Conservation (phyloP, 2,329 filamentous ascomycete species). For the Elsinoe arachidis region DNA sequence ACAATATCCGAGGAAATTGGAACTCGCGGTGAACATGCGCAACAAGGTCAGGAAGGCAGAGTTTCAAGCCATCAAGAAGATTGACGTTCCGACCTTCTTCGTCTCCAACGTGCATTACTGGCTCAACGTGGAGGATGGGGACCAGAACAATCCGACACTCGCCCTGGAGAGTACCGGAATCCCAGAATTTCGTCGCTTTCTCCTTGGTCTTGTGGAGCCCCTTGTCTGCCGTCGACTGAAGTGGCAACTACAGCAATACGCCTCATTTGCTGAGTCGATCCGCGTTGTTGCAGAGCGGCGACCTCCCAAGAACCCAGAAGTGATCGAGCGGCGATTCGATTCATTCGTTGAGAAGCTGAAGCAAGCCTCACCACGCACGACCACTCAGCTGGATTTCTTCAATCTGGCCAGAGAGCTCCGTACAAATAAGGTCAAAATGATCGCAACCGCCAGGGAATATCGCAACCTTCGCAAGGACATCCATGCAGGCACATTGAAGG, state of each 20-base stretch:
- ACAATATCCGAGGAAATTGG: background rate
- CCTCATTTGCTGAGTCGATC: background rate
- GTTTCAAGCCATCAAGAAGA: conserved; percentile 12
- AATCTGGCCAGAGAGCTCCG: background rate
- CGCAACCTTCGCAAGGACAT: background rate
- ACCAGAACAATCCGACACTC: background rate
- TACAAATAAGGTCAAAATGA: background rate
- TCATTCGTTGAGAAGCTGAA: background rate
- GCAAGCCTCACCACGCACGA: background rate
- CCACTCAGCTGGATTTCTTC: background rate
- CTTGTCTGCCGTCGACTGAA: background rate
- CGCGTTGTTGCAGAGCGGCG: background rate
- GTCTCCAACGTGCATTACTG: conserved; percentile 24
- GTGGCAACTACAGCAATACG: background rate
- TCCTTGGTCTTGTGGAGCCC: background rate
- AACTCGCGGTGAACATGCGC: conserved; percentile 17
- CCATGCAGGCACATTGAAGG: background rate
- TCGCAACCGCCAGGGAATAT: background rate
- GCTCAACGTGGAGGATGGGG: background rate
- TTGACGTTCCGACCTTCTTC: conserved; percentile 18
- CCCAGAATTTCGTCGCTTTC: background rate
- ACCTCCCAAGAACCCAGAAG: background rate
- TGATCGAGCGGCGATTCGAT: background rate
- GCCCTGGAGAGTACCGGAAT: background rate
- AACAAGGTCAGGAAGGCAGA: conserved; percentile 14